A percentile compares a stretch with the other conserved stretches of the same genome.
Evolutionary conservation across 768 basidiomycete species (phyloP).

Genomic region (Sutorius australiensis): DNA sequence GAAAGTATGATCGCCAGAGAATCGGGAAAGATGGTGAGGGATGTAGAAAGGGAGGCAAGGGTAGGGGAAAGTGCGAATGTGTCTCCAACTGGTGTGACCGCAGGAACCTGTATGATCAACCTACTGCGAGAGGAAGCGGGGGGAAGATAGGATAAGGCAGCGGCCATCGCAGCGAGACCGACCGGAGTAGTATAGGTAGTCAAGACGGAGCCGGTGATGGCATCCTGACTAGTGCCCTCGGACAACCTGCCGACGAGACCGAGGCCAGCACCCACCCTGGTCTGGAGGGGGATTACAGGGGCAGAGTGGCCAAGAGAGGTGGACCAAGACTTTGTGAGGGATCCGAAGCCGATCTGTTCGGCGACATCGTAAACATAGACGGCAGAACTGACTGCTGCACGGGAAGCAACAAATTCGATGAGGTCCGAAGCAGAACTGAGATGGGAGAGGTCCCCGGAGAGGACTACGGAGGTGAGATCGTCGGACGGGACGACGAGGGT

Average conservation of each 20-base stretch:
- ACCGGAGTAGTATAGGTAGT: slow-evolving; percentile 80
- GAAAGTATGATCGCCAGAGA: slow-evolving; percentile 74
- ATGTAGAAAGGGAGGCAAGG: slow-evolving; percentile 60
- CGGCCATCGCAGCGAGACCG: slow-evolving; percentile 82
- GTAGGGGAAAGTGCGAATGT: slow-evolving; percentile 73
- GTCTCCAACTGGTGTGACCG: slow-evolving; percentile 61
- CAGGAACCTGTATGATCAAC: slow-evolving; percentile 81
- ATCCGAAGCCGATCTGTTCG: slow-evolving; percentile 79
- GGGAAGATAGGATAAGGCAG: slow-evolving; percentile 72
- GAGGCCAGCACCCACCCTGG: slow-evolving; percentile 79
- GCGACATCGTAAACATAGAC: slow-evolving; percentile 84
- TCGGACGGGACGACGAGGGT: slow-evolving; percentile 36
- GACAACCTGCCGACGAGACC: slow-evolving; percentile 75
- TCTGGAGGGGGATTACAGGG: slow-evolving; percentile 68
- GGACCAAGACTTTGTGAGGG: slow-evolving; percentile 64
- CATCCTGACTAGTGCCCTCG: slow-evolving; percentile 72
- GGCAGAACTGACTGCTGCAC: slow-evolving; percentile 50
- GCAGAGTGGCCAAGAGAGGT: slow-evolving; percentile 40
- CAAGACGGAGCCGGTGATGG: slow-evolving; percentile 53
- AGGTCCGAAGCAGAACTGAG: slow-evolving; percentile 51
- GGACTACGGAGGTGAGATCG: slow-evolving; percentile 23
- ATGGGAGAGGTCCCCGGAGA: neutral
- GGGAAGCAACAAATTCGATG: slow-evolving; percentile 67
- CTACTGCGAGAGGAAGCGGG: slow-evolving; percentile 57
- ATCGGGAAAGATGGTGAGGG: slow-evolving; percentile 58